Evolutionary conservation across 768 basidiomycete species (phyloP), one percentile per base, ranked within the genome.

Genomic region (Xerocomellus dryophilus): DNA sequence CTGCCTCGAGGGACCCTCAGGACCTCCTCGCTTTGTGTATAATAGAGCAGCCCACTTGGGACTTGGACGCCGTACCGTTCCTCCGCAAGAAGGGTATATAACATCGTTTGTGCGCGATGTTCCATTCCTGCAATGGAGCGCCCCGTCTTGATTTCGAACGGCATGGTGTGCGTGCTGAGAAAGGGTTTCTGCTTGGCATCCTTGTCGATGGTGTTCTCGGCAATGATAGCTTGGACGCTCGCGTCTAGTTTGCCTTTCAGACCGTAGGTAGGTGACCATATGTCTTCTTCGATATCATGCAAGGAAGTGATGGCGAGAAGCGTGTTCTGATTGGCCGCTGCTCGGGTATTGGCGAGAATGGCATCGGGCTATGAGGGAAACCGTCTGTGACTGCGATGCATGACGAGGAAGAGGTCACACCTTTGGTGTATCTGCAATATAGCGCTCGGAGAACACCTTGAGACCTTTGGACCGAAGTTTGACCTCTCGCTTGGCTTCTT

Each of bases 121-220:
- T 96, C 93, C 83, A 94, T 85, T 2, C 81, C 80, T 0, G 83
- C 86, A 8, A 81, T 74, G 0, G 86, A 74, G 29, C 88, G 80
- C 2, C 97, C 97, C 0, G 97, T 99, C 73, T 99, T 99, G 73
- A 99, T 92, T 70, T 99, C 97, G 49, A 99, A 84, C 1, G 96
- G 96, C 61, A 87, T 77, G 44, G 65, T 57, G 61, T 71, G 52
- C 49, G 59, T 50, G 20, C 55, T 61, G 35, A 66, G 54, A n/a
- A 62, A 48, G 39, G 52, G 64, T 58, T 64, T 29, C 36, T 51
- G 52, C 17, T 65, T 63, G 49, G 20, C 23, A 17, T 43, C 3
- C 10, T 60, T 59, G 34, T 67, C 66, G 14, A 56, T 35, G 54
- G 65, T 75, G 25, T 69, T 70, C 48, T 85, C 83, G 7, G 78